Percentiles rank a stretch among this genome's conserved stretches.
These are phyloP conservation scores for Lasiosphaeria ovina DNA, from an alignment of 495 filamentous ascomycete species.

Conservation along the genomic window DNA sequence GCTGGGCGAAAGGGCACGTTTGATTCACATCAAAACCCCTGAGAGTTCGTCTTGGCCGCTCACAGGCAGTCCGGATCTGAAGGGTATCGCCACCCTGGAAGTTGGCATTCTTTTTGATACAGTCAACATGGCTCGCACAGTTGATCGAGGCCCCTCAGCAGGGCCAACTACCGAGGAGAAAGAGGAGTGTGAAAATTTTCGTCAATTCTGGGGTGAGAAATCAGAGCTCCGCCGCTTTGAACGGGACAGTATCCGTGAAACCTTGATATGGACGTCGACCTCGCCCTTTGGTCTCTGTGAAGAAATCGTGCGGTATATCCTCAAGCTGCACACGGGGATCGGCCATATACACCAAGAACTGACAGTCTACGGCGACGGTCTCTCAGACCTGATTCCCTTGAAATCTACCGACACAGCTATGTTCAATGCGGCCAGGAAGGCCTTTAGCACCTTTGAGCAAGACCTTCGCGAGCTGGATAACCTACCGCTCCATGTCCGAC, in stretches of 20 bases:
- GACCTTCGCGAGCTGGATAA: constrained; percentile 72
- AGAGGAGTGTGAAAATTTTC: constrained; percentile 62
- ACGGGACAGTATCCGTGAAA: constrained; percentile 71
- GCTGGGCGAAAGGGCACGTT: constrained; percentile 63
- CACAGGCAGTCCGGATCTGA: constrained; percentile 21
- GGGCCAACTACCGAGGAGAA: constrained; percentile 62
- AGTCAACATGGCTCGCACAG: constrained; percentile 63
- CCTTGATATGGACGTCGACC: constrained; percentile 75
- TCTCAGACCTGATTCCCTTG: constrained; percentile 53
- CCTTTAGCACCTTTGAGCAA: constrained; percentile 68
- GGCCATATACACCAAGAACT: constrained; percentile 46
- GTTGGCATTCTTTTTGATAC: constrained; percentile 72
- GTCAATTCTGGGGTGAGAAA: constrained; percentile 75
- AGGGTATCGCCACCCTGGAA: constrained; percentile 38
- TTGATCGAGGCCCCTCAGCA: constrained; percentile 80
- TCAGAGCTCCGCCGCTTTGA: constrained; percentile 73
- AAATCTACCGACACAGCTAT: constrained; percentile 40
- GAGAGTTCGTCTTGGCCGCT: constrained; percentile 42
- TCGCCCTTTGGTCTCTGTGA: constrained; percentile 61
- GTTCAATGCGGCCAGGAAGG: constrained; percentile 55
- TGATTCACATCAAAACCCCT: constrained; percentile 57
- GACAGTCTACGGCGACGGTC: constrained; percentile 60
- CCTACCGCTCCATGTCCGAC: constrained; percentile 75
- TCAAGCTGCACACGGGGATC: constrained; percentile 58
- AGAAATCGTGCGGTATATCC: constrained; percentile 74